Percentiles rank a stretch among this genome's conserved stretches.
phyloP scores from a whole-genome alignment of 1,139 yeast genomes.

The Groenewaldozyma sp. region DNA sequence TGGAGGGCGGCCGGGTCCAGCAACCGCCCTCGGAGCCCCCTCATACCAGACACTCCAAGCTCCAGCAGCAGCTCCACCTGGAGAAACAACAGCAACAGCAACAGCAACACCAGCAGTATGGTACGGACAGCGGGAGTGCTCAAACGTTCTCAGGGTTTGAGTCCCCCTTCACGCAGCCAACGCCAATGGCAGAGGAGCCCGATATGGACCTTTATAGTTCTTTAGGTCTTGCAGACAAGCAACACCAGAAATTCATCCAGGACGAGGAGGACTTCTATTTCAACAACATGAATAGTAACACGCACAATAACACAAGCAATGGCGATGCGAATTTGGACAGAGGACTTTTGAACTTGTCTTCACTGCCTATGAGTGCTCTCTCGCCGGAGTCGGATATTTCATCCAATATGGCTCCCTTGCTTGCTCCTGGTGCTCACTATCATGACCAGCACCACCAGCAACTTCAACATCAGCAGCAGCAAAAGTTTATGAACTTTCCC shows the following conservation, averaged over 20 bases:
- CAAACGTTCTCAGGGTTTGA: background rate
- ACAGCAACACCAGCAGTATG: background rate
- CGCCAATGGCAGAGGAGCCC: background rate
- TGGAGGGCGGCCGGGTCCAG: background rate
- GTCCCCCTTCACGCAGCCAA: background rate
- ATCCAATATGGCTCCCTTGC: too few species aligned
- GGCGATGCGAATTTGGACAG: too few species aligned
- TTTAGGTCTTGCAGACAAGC: background rate
- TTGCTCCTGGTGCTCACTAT: too few species aligned
- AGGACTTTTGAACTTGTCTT: background rate
- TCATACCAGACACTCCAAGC: conserved; percentile 13
- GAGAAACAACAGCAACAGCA: background rate
- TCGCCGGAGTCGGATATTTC: background rate
- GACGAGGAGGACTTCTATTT: background rate
- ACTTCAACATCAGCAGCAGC: background rate
- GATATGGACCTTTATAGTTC: too few species aligned
- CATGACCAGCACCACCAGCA: background rate
- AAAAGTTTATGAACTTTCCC: too few species aligned
- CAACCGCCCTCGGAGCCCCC: conserved; percentile 12
- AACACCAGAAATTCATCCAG: background rate
- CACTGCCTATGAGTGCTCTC: too few species aligned
- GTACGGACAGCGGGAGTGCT: background rate
- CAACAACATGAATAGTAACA: background rate
- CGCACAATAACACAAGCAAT: background rate
- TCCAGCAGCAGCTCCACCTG: background rate